phyloP scores from a whole-genome alignment of 257 asterid genomes.

The Vinca minor region DNA sequence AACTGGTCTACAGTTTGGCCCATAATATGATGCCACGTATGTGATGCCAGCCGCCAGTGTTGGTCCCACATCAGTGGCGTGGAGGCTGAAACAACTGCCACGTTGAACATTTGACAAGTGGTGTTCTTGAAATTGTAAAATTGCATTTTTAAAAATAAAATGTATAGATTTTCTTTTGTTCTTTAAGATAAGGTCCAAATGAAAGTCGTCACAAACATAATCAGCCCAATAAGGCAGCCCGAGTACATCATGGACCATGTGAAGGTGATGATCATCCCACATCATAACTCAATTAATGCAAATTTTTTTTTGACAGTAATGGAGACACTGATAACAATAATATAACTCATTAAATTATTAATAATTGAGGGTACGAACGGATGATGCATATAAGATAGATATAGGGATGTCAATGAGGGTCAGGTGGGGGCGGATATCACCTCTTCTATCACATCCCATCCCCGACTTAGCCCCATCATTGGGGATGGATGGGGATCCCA shows the following conservation, averaged over 20 bases:
- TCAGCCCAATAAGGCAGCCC: not conserved
- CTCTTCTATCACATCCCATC: no score
- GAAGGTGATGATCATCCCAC: not conserved
- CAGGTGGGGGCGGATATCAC: no score
- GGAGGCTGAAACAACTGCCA: constrained; percentile 2
- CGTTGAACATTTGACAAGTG: constrained; percentile 9
- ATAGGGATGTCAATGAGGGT: no score
- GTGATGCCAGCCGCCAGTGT: not conserved
- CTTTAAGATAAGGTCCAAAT: not conserved
- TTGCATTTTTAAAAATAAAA: no score
- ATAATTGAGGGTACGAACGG: no score
- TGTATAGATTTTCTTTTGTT: not conserved
- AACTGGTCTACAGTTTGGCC: constrained; percentile 8
- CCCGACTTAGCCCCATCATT: no score
- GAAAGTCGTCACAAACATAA: not conserved
- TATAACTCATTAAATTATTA: no score
- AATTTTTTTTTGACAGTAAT: no score
- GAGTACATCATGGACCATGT: not conserved
- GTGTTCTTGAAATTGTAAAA: constrained; percentile 1
- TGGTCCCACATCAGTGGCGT: not conserved
- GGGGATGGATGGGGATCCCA: no score
- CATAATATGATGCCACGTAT: constrained; percentile 6
- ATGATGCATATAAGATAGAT: no score
- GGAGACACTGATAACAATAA: no score
- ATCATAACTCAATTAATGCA: no score